Percentiles rank a stretch among this genome's conserved stretches.
Evolutionary conservation across 2,329 filamentous ascomycete species (phyloP).

Genomic region (Colletotrichum sojae): DNA sequence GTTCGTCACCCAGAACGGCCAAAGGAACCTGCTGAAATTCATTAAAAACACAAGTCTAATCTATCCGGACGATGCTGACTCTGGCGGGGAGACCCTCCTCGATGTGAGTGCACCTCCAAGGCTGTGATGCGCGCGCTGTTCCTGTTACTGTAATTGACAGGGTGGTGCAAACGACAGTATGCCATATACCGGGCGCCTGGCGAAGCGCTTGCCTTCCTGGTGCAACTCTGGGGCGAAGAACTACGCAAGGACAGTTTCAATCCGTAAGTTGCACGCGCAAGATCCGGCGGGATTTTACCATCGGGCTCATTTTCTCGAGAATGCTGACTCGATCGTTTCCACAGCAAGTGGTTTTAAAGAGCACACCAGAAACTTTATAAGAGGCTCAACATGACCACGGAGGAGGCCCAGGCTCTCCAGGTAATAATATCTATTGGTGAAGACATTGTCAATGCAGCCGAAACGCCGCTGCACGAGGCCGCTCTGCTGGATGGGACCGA

Average conservation of each 20-base stretch:
- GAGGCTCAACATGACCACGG: accelerated
- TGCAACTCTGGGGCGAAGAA: not conserved
- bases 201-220: accelerated
- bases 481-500: not conserved
- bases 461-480: constrained; percentile 3
- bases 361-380: not conserved
- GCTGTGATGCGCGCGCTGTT: not conserved
- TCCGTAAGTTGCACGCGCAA: not conserved
- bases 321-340: not conserved
- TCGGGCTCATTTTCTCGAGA: too few relatives aligned
- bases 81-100: not conserved
- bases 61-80: not conserved
- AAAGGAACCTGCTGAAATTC: not conserved
- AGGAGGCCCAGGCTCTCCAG: not conserved
- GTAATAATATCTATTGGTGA: not conserved
- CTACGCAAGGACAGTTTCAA: not conserved
- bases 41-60: not conserved
- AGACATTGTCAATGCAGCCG: not conserved
- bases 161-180: not conserved
- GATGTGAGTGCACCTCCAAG: not conserved
- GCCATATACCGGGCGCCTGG: accelerated
- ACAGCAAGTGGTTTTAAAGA: not conserved
- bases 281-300: too few relatives aligned
- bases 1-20: accelerated
- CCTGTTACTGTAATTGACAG: not conserved